Evolutionary conservation across 1,284 basidiomycete species (phyloP), one percentile per base, ranked within the genome.

Genomic region (Vanrija sp.): DNA sequence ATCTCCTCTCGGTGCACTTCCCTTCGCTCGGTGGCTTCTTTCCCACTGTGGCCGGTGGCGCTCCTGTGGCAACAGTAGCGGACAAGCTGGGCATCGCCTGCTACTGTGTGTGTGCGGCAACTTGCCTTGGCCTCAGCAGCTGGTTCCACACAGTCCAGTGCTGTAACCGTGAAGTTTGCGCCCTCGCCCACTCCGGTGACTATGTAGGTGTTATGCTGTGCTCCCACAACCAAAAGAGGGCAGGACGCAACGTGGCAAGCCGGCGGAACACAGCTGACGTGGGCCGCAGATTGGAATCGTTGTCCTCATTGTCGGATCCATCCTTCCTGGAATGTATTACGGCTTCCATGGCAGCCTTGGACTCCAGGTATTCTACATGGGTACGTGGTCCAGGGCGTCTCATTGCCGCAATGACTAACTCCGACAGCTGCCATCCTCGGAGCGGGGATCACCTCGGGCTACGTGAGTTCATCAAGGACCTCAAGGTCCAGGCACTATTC

Each of bases 81-180:
- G 91, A 94, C 73, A 79, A 81, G 34, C 79, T 80, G 12, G 83
- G 85, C 9, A 81, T 93, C 63, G 76, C 77, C 18, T 76, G 85
- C 52, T 94, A 91, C 75, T 80, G 93, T 51, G 60, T 80, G n/a
- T 84, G 85, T 43, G 88, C 88, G 0, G 78, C 87, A 29, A 80
- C 85, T 40, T 95, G 91, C 74, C 80, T 95, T 47, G 79, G 81
- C 23, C 82, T 85, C 44, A 90, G 88, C 63, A 84, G 88, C 9
- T 80, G 85, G 56, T 94, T 85, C 69, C 92, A 96, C 73, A 86
- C 85, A 3, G 82, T 85, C 34, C 81, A 80, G 23, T 90, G 86
- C 63, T 90, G 91, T 74, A 90, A 88, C 6, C 69, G 82, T 68
- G 72, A 79, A 69, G 86, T 90, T 62, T 75, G 72, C 39, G 65